Percentiles rank a stretch among this genome's conserved stretches.
Conservation (phyloP, 176 grass and related monocot genomes). For the Alopecurus myosuroides region DNA sequence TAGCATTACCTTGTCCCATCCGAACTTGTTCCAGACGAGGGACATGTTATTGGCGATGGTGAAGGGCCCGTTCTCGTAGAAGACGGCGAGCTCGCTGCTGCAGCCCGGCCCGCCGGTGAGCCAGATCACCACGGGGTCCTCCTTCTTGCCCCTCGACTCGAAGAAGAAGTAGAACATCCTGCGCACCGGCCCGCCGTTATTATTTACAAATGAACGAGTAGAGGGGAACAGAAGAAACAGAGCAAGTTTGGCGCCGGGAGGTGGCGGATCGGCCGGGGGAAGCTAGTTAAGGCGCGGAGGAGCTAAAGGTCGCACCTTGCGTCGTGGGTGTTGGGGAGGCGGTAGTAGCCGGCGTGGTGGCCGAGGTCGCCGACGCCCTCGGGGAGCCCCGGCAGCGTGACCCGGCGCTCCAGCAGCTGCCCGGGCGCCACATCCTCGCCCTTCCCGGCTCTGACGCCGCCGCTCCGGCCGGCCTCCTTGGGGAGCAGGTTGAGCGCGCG, state of each 20-base stretch:
- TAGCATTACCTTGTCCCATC: conserved; percentile 76
- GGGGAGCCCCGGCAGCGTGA: conserved; percentile 43
- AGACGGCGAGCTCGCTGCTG: conserved; percentile 93
- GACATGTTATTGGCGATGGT: conserved; percentile 71
- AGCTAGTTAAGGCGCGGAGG: neutral
- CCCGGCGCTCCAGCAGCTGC: conserved; percentile 61
- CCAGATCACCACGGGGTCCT: conserved; percentile 93
- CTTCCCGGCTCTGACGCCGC: neutral
- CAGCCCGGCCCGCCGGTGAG: conserved; percentile 93
- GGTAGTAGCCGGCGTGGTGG: conserved; percentile 95
- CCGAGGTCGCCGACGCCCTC: conserved; percentile 46
- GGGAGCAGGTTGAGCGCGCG: conserved; percentile 81
- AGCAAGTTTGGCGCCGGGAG: neutral
- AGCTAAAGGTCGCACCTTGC: too few species aligned
- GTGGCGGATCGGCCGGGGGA: neutral
- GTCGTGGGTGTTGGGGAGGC: conserved; percentile 72
- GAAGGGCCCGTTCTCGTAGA: conserved; percentile 97
- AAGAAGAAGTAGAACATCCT: conserved; percentile 99
- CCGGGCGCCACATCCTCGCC: neutral
- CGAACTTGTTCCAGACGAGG: conserved; percentile 78
- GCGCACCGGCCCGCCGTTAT: too few species aligned
- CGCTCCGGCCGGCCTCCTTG: conserved; percentile 14
- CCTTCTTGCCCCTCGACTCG: conserved; percentile 70
- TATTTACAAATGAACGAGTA: too few species aligned
- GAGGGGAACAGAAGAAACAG: neutral